Conservation (phyloP, 306 rosid genomes). For the Mimosa bimucronata region DNA sequence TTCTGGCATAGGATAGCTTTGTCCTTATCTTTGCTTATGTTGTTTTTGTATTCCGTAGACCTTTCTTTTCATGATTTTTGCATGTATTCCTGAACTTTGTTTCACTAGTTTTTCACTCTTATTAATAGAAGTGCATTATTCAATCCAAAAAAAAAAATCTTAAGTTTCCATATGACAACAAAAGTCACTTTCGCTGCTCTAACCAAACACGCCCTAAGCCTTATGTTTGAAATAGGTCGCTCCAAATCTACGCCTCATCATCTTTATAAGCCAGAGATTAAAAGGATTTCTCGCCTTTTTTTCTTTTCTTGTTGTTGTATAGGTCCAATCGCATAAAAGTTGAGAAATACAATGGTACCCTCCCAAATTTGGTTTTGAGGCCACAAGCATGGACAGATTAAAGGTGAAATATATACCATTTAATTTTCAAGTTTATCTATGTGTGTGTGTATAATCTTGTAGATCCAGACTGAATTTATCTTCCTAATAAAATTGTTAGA, state of each 20-base stretch:
- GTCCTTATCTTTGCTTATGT: too few species aligned
- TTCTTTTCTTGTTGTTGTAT: neutral
- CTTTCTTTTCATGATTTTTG: too few species aligned
- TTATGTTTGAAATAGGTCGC: neutral
- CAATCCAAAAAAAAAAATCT: too few species aligned
- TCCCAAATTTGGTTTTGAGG: neutral
- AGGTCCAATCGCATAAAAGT: neutral
- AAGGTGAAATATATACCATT: neutral
- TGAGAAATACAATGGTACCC: neutral
- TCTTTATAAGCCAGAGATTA: neutral
- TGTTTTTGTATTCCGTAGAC: too few species aligned
- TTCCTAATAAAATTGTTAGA: neutral
- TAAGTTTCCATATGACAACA: too few species aligned
- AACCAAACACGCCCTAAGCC: neutral
- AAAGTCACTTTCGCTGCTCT: too few species aligned
- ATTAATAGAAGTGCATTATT: too few species aligned
- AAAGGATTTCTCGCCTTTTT: neutral
- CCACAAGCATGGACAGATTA: neutral
- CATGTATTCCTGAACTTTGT: too few species aligned
- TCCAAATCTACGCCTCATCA: neutral
- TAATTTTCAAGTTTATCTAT: neutral
- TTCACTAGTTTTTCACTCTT: too few species aligned
- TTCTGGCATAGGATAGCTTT: too few species aligned
- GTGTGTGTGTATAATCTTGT: too few species aligned
- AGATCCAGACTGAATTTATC: neutral